Evolutionary conservation across 768 basidiomycete genomes (phyloP), one percentile per base, ranked within the genome.

Genomic region (Amanita muscaria): DNA sequence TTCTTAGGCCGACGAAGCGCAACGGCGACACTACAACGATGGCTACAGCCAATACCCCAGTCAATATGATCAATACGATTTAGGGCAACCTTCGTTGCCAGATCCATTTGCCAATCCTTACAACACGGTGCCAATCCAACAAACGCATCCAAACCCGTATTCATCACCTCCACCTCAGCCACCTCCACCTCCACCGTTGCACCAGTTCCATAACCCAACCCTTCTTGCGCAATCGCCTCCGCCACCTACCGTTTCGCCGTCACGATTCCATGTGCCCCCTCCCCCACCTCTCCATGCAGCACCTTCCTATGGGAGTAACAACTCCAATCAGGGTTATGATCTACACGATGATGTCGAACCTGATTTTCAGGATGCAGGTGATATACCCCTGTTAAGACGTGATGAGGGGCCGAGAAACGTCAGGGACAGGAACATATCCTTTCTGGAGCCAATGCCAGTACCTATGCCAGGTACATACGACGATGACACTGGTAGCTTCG

Each of bases 331-430:
- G 6, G 47, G 44, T 25, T 75, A 73, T 47, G 67, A 70, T 10
- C 53, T 68, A 11, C 65, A 71, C 44, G 70, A 74, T 35, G 66
- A 65, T 21, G 59, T 57, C 0, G 69, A 75, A 12, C 66, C 67
- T 5, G 62, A 64, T 2, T 60, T 66, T 16, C 58, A 64, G 2
- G 81, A 84, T 31, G 53, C 69, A 0, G 83, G 80, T 8, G 83
- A 85, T 48, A 80, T 85, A 23, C 83, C 85, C 0, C 68, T 88
- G 7, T 62, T 87, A 21, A 57, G 65, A 3, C 61, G 76, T n/a
- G 74, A 76, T 30, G 36, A 30, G 39, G 44, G 36, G 16, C 11
- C 36, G 11, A 27, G 36, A n/a, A 38, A 30, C 22, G 21, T 10
- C 14, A 37, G 29, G 18, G 18, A 22, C 7, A 37, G 29, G 18